Conservation (phyloP, 768 basidiomycete species). For the Leccinum longicurvipes region DNA sequence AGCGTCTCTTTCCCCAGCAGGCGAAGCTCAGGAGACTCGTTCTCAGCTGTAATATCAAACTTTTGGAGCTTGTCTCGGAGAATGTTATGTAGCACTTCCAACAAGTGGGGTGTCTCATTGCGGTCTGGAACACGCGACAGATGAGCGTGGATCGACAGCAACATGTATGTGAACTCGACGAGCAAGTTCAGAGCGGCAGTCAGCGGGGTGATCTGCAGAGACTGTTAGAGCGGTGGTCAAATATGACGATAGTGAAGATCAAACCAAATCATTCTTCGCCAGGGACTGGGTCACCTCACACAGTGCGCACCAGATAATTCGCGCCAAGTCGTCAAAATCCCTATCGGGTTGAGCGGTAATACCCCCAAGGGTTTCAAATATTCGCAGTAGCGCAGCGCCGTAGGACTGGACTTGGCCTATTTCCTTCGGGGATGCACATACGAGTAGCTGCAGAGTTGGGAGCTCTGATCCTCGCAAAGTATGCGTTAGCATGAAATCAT, state of each 20-base stretch:
- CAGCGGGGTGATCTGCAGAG: slow-evolving; percentile 42
- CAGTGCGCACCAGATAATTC: slow-evolving; percentile 35
- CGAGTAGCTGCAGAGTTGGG: slow-evolving; percentile 52
- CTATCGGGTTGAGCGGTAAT: slow-evolving; percentile 17
- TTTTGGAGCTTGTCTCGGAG: slow-evolving; percentile 39
- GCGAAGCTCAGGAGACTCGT: slow-evolving; percentile 22
- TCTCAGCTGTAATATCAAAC: slow-evolving; percentile 29
- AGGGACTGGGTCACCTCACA: slow-evolving; percentile 40
- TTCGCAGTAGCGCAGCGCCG: slow-evolving; percentile 38
- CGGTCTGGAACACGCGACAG: slow-evolving; percentile 32
- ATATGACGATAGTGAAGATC: slow-evolving; percentile 15
- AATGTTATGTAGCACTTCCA: slow-evolving; percentile 40
- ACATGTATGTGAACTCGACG: slow-evolving; percentile 40
- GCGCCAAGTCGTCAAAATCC: slow-evolving; percentile 20
- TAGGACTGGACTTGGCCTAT: slow-evolving; percentile 35
- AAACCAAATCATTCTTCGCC: slow-evolving; percentile 38
- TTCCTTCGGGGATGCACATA: slow-evolving; percentile 35
- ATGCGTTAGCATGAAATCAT: slow-evolving; percentile 60
- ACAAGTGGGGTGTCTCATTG: slow-evolving; percentile 31
- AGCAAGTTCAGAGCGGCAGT: slow-evolving; percentile 54
- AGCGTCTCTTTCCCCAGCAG: slow-evolving; percentile 41
- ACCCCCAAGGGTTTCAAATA: slow-evolving; percentile 30
- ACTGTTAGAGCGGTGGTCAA: slow-evolving; percentile 8
- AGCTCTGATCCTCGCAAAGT: slow-evolving; percentile 34
- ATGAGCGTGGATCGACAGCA: slow-evolving; percentile 45